A percentile compares a stretch with the other conserved stretches of the same genome.
phyloP scores from a whole-genome alignment of 495 filamentous ascomycete genomes.

The Penicillium malachiteum region DNA sequence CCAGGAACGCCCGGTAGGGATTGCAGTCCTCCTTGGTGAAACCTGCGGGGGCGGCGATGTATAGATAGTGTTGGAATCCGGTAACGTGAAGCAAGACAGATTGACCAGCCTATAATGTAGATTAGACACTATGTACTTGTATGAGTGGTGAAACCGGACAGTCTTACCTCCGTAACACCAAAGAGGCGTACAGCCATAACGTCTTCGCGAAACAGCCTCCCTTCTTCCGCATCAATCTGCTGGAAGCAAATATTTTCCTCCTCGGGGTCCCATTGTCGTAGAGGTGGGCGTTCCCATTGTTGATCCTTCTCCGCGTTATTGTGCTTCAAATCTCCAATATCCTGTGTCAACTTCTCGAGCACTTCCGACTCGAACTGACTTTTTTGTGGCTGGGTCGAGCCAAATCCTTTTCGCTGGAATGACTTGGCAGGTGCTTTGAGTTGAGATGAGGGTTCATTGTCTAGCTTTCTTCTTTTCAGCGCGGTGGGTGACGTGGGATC shows the following conservation, averaged over 20 bases:
- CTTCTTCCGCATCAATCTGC: conserved; percentile 94
- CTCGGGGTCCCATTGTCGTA: conserved; percentile 69
- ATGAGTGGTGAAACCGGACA: background rate
- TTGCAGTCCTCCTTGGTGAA: conserved; percentile 78
- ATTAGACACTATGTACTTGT: conserved; percentile 10
- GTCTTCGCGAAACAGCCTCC: conserved; percentile 64
- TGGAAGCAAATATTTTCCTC: conserved; percentile 81
- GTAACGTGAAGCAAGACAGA: conserved; percentile 94
- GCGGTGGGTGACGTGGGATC: conserved; percentile 45
- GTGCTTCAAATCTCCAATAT: conserved; percentile 78
- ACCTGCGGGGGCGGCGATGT: conserved; percentile 79
- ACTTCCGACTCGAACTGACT: conserved; percentile 93
- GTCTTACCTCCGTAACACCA: conserved; percentile 84
- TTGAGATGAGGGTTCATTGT: conserved; percentile 52
- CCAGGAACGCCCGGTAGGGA: conserved; percentile 72
- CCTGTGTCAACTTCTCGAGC: conserved; percentile 90
- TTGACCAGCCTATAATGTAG: conserved; percentile 62
- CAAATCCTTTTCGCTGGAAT: conserved; percentile 53
- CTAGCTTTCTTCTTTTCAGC: conserved; percentile 79
- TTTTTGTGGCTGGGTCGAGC: conserved; percentile 77
- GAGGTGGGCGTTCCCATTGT: conserved; percentile 79
- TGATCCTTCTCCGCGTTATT: conserved; percentile 91
- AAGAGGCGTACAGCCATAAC: conserved; percentile 82
- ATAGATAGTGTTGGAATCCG: conserved; percentile 94
- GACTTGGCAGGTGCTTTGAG: conserved; percentile 60